Evolutionary conservation across 305 asterid species (phyloP).

Genomic region (Fraxinus platypoda): DNA sequence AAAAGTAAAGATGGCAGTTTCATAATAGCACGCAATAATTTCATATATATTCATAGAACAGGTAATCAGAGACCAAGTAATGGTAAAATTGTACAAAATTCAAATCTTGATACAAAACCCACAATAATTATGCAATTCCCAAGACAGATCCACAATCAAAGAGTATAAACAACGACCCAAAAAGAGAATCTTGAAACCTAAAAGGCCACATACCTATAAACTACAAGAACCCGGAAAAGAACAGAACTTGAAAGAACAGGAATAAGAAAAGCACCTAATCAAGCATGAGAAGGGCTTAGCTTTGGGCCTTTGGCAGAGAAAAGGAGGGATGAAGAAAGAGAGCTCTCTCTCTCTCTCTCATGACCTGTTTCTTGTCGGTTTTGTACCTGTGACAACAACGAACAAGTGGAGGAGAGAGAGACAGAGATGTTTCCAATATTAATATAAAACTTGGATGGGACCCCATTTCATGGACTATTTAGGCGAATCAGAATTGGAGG

Average conservation of each 20-base stretch:
- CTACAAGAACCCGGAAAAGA: background rate
- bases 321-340: background rate
- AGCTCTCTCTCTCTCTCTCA: background rate
- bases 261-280: background rate
- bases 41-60: background rate
- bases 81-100: background rate
- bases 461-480: background rate
- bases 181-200: background rate
- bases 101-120: background rate
- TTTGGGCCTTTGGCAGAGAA: background rate
- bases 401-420: background rate
- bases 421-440: background rate
- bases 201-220: background rate
- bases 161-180: background rate
- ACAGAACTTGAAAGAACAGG: background rate
- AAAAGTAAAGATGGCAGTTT: background rate
- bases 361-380: conserved; percentile 8
- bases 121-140: background rate
- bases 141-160: conserved; percentile 1
- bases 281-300: background rate
- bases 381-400: background rate
- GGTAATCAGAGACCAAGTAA: background rate
- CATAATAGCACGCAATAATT: background rate
- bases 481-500: conserved; percentile 5
- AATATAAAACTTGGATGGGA: background rate